Evolutionary conservation across 306 rosid species (phyloP), one percentile per base, ranked within the genome.

Genomic region (Casuarina cunninghamiana): DNA sequence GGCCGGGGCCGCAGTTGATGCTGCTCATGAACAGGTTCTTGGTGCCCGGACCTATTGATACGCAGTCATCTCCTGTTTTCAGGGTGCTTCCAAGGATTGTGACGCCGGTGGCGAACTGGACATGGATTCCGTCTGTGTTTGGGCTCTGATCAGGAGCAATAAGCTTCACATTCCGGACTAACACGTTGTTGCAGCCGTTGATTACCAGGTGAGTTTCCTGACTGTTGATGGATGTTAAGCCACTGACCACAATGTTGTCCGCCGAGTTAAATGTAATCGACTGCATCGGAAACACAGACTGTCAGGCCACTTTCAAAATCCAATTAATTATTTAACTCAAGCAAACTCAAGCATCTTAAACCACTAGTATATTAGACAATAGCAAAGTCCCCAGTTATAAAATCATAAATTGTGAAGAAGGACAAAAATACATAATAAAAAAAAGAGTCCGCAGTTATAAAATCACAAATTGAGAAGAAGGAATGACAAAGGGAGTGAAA

Each of bases 81-180:
- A 89, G 6, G 75, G 78, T 86, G 45, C 80, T 72, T 1, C 88
- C 88, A 2, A 75, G 79, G 53, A 91, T 91, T 3, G 88, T 89
- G 35, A 91, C 87, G 2, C 79, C 69, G 38, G 43, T 79, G 0
- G 93, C 87, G 58, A 58, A 17, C 66, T 91, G 88, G 32, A 91
- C 88, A 75, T 91, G 96, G 80, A 91, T 89, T 2, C 96, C 93
- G 58, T 89, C 96, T 0, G 96, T 91, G 83, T 91, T 91, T 26
- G 91, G 93, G 76, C 91, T 87, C 15, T 75, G 48, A 12, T 17
- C 73, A 41, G 89, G 89, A 45, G 94, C 94, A 57, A 77, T 70
- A 2, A 83, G 38, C 77, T 73, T 86, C 10, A 86, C 84, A 50
- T 84, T 86, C 78, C 39, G 68, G 0, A 87, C 84, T 6, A n/a